These are phyloP conservation scores for Taiwanofungus camphoratus DNA, from an alignment of 1,284 basidiomycete species.

Conservation along the genomic window DNA sequence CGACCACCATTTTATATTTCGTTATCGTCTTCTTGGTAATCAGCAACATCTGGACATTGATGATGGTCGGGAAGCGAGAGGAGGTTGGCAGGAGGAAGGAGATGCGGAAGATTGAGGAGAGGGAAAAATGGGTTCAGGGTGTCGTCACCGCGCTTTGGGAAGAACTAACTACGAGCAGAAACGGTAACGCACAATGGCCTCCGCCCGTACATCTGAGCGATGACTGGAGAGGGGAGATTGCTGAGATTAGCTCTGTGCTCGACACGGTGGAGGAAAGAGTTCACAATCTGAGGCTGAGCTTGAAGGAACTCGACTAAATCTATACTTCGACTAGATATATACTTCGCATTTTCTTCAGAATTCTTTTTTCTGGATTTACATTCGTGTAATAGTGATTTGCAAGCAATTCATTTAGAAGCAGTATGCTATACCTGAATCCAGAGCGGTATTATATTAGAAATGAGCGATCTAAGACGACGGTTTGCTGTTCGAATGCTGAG, in stretches of 20 bases:
- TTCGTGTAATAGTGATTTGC: neutral
- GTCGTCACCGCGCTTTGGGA: slow-evolving; percentile 67
- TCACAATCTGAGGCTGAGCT: slow-evolving; percentile 17
- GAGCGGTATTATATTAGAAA: slow-evolving; percentile 5
- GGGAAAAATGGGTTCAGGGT: slow-evolving; percentile 68
- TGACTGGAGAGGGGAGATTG: slow-evolving; percentile 45
- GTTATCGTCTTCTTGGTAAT: slow-evolving; percentile 68
- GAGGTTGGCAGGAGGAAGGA: slow-evolving; percentile 51
- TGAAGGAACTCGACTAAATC: slow-evolving; percentile 18
- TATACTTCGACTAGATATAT: neutral
- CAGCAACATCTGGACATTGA: slow-evolving; percentile 73
- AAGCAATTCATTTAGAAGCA: neutral
- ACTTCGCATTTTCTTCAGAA: slow-evolving; percentile 4
- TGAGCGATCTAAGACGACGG: slow-evolving; percentile 5
- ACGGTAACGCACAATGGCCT: slow-evolving; percentile 10
- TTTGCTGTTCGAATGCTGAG: slow-evolving; percentile 5
- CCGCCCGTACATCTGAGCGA: slow-evolving; percentile 21
- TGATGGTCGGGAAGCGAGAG: slow-evolving; percentile 48
- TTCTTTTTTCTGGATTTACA: slow-evolving; percentile 3
- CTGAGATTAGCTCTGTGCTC: slow-evolving; percentile 43
- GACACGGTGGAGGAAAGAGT: slow-evolving; percentile 34
- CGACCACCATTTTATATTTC: slow-evolving; percentile 64
- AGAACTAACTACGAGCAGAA: slow-evolving; percentile 48
- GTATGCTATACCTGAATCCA: neutral
- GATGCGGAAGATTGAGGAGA: slow-evolving; percentile 52